Conservation (phyloP, 2,329 filamentous ascomycete genomes). For the Septoria petroselini region DNA sequence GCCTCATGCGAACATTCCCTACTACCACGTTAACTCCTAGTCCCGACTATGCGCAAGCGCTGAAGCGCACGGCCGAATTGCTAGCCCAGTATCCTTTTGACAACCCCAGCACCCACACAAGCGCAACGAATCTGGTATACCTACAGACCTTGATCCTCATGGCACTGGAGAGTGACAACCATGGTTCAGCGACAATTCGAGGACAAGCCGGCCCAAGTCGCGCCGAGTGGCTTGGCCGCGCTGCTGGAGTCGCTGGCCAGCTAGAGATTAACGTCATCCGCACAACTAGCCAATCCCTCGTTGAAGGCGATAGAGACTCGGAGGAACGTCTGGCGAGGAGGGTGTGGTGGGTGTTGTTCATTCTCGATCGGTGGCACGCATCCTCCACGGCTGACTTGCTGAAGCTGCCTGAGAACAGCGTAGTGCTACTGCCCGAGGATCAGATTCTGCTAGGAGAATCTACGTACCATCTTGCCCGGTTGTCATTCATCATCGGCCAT, state of each 20-base stretch:
- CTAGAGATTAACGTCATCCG: slow-evolving; percentile 58
- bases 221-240: slow-evolving; percentile 59
- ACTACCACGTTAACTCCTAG: slow-evolving; percentile 40
- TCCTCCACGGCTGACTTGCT: slow-evolving; percentile 62
- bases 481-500: slow-evolving; percentile 58
- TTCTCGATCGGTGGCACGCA: slow-evolving; percentile 71
- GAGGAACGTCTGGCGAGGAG: slow-evolving; percentile 62
- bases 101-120: slow-evolving; percentile 41
- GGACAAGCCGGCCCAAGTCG: slow-evolving; percentile 50
- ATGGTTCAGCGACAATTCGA: slow-evolving; percentile 47
- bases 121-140: slow-evolving; percentile 52
- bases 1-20: slow-evolving; percentile 56
- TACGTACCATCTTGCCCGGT: slow-evolving; percentile 63
- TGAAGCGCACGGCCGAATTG: slow-evolving; percentile 45
- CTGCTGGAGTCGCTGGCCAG: slow-evolving; percentile 63
- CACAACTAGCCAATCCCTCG: slow-evolving; percentile 41
- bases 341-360: slow-evolving; percentile 69
- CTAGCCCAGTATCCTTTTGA: slow-evolving; percentile 47
- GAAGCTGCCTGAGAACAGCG: slow-evolving; percentile 61
- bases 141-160: slow-evolving; percentile 66
- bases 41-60: slow-evolving; percentile 37
- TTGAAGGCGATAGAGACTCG: slow-evolving; percentile 55
- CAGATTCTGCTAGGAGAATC: slow-evolving; percentile 60
- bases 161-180: slow-evolving; percentile 62
- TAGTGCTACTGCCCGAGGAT: slow-evolving; percentile 60